Base-by-base conservation (phyloP, 305 asterid genomes). In the Ilex paraguariensis region DNA sequence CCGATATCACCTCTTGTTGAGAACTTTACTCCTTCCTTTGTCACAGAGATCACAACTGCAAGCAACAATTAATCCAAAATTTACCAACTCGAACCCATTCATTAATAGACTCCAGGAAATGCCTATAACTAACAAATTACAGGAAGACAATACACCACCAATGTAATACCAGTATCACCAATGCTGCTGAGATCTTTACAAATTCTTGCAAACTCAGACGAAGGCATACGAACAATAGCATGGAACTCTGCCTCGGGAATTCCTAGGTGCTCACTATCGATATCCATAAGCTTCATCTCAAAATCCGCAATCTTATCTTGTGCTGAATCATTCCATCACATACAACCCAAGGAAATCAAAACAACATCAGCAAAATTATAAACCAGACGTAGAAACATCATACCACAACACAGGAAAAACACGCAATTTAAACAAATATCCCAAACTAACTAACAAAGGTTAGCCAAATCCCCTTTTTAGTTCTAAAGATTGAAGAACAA, bases 21-120 rank as follows among this genome's bases (percentile, higher is more conserved):
- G 82, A 93, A 93, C 67, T 87, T 93, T 4, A 93, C 96, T 4
- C 99, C 99, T 80, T 93, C 99, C 79, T 93, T 90, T 2, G 97
- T 93, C 39, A 90, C 99, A 54, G 97, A 90, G 61, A 93, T 93
- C 60, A 90, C 95, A 77, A 90, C 99, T 90, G 75, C 79, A 84
- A 39, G 15, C 39, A 55, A 60, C 60, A 49, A 59, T 57, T 13
- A 54, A 28, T 17, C 3, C 0, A 31, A 46, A 10, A 46, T 6
- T 4, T 11, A 46, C n/a, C 4, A 50, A 9, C 31, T 66, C 48
- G 53, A 51, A 30, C 39, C 51, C 60, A 21, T 11, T 6, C 30
- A 61, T n/a, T 28, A 39, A 15, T 21, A 1, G 31, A 46, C 7
- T 36, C 6, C 42, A 2, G 9, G 7, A 36, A 36, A 36, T 36